Conservation (phyloP, 768 basidiomycete species). For the Heimioporus sp. region DNA sequence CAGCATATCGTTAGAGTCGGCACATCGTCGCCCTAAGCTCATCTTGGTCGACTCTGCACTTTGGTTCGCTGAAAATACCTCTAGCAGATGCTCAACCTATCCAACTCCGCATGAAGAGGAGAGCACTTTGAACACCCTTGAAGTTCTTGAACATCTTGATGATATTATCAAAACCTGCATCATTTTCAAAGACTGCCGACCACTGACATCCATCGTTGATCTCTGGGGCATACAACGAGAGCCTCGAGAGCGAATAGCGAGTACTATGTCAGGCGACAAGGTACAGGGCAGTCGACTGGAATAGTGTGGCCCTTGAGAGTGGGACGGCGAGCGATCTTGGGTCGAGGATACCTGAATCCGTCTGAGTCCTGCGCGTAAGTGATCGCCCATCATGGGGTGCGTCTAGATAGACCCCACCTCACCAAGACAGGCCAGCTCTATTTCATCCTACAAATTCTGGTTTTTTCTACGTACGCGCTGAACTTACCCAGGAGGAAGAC, state of each 20-base stretch:
- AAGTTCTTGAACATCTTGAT: slow-evolving; percentile 60
- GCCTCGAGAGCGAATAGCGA: slow-evolving; percentile 47
- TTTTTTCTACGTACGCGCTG: slow-evolving; percentile 60
- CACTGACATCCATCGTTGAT: slow-evolving; percentile 71
- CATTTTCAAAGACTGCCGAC: slow-evolving; percentile 61
- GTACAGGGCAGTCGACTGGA: slow-evolving; percentile 68
- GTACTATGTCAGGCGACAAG: slow-evolving; percentile 73
- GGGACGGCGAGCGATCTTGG: slow-evolving; percentile 45
- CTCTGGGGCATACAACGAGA: slow-evolving; percentile 70
- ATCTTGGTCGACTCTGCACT: slow-evolving; percentile 42
- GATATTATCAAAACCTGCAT: slow-evolving; percentile 53
- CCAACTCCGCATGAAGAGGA: slow-evolving; percentile 65
- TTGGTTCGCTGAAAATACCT: slow-evolving; percentile 51
- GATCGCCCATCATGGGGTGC: background rate
- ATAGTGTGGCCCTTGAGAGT: slow-evolving; percentile 44
- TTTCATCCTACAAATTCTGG: slow-evolving; percentile 67
- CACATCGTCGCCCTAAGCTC: background rate
- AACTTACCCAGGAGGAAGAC: slow-evolving; percentile 64
- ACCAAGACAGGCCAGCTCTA: slow-evolving; percentile 61
- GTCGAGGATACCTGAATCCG: slow-evolving; percentile 49
- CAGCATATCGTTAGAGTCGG: slow-evolving; percentile 10
- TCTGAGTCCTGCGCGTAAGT: slow-evolving; percentile 13
- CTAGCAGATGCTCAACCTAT: slow-evolving; percentile 67
- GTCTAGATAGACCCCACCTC: slow-evolving; percentile 46
- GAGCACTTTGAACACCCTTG: slow-evolving; percentile 64